Conservation (phyloP, 73 alveolate species). For the Paraurostyla sp. region DNA sequence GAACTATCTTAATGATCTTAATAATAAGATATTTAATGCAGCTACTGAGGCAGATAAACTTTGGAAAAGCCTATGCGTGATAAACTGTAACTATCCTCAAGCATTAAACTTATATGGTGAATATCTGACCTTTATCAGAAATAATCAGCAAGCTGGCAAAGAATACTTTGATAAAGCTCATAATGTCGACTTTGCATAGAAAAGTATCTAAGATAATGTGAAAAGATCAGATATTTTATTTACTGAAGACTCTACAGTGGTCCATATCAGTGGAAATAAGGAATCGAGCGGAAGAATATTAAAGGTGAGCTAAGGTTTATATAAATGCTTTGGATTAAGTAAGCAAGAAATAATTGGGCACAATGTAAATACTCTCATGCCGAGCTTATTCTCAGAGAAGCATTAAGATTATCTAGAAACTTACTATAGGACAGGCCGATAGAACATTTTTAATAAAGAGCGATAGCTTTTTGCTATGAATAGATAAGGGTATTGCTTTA, state of each 20-base stretch:
- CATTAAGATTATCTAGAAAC: conserved; percentile 58
- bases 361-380: conserved; percentile 48
- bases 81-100: conserved; percentile 43
- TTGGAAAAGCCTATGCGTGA: conserved; percentile 38
- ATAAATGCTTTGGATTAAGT: conserved; percentile 48
- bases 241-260: conserved; percentile 51
- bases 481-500: conserved; percentile 57
- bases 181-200: conserved; percentile 30
- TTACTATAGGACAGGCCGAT: conserved; percentile 59
- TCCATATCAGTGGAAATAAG: conserved; percentile 61
- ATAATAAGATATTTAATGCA: conserved; percentile 15
- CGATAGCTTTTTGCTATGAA: conserved; percentile 49
- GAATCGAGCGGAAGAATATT: conserved; percentile 60
- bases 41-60: conserved; percentile 47
- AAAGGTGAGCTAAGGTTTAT: conserved; percentile 44
- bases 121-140: conserved; percentile 45
- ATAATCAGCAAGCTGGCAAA: conserved; percentile 46
- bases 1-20: conserved; percentile 35
- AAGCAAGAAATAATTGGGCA: conserved; percentile 66
- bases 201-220: neutral
- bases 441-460: conserved; percentile 48
- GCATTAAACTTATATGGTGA: conserved; percentile 65
- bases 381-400: conserved; percentile 11
- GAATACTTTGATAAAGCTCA: conserved; percentile 53
- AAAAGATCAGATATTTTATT: conserved; percentile 51